These are phyloP conservation scores for Sporisorium iseilematis-ciliati DNA, from an alignment of 1,284 basidiomycete species.

Conservation along the genomic window DNA sequence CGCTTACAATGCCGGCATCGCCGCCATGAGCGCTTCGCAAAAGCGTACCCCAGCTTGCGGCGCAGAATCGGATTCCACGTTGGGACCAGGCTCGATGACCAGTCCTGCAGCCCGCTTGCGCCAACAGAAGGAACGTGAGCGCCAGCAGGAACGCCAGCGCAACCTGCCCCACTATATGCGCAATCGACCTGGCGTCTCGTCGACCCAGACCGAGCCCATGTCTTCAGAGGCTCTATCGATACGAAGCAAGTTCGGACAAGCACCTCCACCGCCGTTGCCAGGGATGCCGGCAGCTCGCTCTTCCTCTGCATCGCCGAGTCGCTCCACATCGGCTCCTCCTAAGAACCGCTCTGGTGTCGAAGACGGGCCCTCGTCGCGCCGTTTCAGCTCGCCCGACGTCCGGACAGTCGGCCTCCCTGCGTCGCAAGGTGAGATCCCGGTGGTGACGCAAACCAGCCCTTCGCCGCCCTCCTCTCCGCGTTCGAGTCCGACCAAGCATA, in stretches of 20 bases:
- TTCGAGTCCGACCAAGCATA: conserved; percentile 1
- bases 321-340: conserved; percentile 40
- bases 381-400: conserved; percentile 30
- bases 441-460: conserved; percentile 45
- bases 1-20: conserved; percentile 53
- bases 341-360: neutral
- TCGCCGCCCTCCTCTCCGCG: conserved; percentile 41
- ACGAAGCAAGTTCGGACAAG: conserved; percentile 50
- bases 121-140: conserved; percentile 51
- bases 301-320: conserved; percentile 29
- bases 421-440: conserved; percentile 22
- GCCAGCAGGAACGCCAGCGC: conserved; percentile 43
- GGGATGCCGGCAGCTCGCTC: conserved; percentile 24
- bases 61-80: conserved; percentile 44
- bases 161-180: conserved; percentile 44
- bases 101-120: conserved; percentile 41
- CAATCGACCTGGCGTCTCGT: conserved; percentile 21
- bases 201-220: conserved; percentile 23
- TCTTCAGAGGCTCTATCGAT: conserved; percentile 48
- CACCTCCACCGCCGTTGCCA: conserved; percentile 49
- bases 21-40: conserved; percentile 41
- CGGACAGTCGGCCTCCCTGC: conserved; percentile 1
- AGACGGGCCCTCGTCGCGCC: conserved; percentile 15
- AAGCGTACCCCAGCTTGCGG: conserved; percentile 32
- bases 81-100: conserved; percentile 31